These are phyloP conservation scores for Talaromyces marneffei DNA, from an alignment of 2,329 filamentous ascomycete species.

Conservation along the genomic window DNA sequence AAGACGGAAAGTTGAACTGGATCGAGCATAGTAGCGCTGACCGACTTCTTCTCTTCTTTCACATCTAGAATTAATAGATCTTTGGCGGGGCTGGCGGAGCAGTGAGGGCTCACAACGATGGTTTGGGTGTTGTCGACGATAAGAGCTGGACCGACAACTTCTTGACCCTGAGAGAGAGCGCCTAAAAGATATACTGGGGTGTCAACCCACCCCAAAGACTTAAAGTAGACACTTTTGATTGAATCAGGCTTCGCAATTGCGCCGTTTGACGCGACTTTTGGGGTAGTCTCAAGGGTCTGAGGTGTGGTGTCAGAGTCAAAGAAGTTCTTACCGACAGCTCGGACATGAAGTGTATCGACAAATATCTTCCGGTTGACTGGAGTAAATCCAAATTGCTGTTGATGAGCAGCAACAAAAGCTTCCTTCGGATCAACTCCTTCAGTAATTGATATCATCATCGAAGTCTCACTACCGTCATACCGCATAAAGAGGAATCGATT, in stretches of 20 bases:
- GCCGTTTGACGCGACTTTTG: background rate
- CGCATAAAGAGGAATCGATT: background rate
- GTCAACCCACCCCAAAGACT: background rate
- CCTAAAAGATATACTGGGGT: conserved; percentile 25
- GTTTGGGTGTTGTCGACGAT: conserved; percentile 71
- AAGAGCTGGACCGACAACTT: conserved; percentile 30
- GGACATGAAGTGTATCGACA: conserved; percentile 68
- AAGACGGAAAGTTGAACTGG: conserved; percentile 52
- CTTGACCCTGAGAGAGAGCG: conserved; percentile 15
- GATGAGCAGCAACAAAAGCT: conserved; percentile 44
- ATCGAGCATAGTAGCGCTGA: conserved; percentile 35
- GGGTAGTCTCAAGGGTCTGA: background rate
- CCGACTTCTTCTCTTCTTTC: conserved; percentile 51
- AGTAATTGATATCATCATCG: background rate
- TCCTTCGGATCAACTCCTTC: conserved; percentile 3
- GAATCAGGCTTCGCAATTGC: background rate
- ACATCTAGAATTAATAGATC: conserved; percentile 76
- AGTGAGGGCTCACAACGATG: conserved; percentile 76
- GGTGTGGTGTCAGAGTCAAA: background rate
- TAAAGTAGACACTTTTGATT: background rate
- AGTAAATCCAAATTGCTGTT: conserved; percentile 82
- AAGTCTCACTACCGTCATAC: conserved; percentile 72
- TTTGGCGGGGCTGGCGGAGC: conserved; percentile 53
- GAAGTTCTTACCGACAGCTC: conserved; percentile 29
- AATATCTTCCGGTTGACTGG: conserved; percentile 69